A percentile compares a stretch with the other conserved stretches of the same genome.
phyloP scores from a whole-genome alignment of 495 filamentous ascomycete species.

The Talaromyces ruber region DNA sequence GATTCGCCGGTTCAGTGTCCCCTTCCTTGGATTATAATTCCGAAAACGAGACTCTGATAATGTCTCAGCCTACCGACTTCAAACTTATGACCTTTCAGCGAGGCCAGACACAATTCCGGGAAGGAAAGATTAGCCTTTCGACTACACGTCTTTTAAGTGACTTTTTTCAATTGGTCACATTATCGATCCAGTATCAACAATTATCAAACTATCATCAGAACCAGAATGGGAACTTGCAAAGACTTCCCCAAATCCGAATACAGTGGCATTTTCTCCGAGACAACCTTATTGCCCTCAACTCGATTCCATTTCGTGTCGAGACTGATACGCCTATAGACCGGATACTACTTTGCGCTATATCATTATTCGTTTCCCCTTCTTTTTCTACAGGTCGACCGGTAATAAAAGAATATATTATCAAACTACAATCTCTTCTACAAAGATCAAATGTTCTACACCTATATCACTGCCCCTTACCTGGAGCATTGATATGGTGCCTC shows the following conservation, averaged over 20 bases:
- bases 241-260: neutral
- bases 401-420: neutral
- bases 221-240: neutral
- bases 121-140: neutral
- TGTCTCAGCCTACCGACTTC: slow-evolving; percentile 4
- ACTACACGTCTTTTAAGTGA: slow-evolving; percentile 2
- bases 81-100: slow-evolving; percentile 4
- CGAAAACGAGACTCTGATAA: neutral
- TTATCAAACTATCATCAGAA: neutral
- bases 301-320: neutral
- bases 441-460: slow-evolving; percentile 2
- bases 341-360: neutral
- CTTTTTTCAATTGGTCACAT: neutral
- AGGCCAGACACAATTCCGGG: neutral
- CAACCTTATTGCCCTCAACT: neutral
- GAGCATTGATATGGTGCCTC: slow-evolving; percentile 16
- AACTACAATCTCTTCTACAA: slow-evolving; percentile 6
- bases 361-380: neutral
- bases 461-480: slow-evolving; percentile 6
- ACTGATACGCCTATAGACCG: neutral
- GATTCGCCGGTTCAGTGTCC: neutral
- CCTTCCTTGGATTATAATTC: neutral
- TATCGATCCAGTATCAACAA: neutral
- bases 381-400: neutral
- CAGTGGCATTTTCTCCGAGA: slow-evolving; percentile 4